Conservation (phyloP, 768 basidiomycete genomes). For the Panaeolus papilionaceus region DNA sequence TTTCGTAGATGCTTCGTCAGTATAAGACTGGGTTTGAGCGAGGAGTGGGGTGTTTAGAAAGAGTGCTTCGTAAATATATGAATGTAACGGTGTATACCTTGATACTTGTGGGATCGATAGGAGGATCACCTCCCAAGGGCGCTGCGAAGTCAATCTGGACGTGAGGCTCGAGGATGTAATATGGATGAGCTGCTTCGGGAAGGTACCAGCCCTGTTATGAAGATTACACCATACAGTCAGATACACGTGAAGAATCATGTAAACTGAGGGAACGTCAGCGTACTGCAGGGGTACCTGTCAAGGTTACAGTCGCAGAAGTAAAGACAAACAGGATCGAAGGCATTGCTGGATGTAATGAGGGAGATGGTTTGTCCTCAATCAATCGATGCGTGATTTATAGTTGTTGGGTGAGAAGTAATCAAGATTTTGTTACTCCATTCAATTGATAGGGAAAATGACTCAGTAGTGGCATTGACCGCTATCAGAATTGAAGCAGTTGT, state of each 20-base stretch:
- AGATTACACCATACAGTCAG: background rate
- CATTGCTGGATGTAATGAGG: conserved; percentile 31
- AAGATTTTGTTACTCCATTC: too few species aligned
- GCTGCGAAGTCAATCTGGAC: conserved; percentile 63
- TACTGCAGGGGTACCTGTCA: conserved; percentile 58
- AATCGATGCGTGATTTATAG: background rate
- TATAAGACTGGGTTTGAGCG: too few species aligned
- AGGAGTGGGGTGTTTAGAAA: too few species aligned
- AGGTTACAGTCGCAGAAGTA: conserved; percentile 65
- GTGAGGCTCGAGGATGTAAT: conserved; percentile 58
- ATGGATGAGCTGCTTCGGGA: conserved; percentile 78
- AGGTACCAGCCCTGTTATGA: conserved; percentile 70
- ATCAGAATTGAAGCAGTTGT: too few species aligned
- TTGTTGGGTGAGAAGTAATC: background rate
- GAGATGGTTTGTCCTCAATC: background rate
- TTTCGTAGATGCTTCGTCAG: conserved; percentile 55
- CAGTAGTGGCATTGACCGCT: too few species aligned
- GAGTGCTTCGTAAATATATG: background rate
- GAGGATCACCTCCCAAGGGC: conserved; percentile 70
- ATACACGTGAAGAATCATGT: background rate
- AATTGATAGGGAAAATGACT: too few species aligned
- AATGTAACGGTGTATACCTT: conserved; percentile 40
- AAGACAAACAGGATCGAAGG: conserved; percentile 71
- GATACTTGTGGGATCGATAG: conserved; percentile 63
- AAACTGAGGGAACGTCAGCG: conserved; percentile 21